Base-by-base conservation (phyloP, 257 asterid species). In the Ballota nigra region DNA sequence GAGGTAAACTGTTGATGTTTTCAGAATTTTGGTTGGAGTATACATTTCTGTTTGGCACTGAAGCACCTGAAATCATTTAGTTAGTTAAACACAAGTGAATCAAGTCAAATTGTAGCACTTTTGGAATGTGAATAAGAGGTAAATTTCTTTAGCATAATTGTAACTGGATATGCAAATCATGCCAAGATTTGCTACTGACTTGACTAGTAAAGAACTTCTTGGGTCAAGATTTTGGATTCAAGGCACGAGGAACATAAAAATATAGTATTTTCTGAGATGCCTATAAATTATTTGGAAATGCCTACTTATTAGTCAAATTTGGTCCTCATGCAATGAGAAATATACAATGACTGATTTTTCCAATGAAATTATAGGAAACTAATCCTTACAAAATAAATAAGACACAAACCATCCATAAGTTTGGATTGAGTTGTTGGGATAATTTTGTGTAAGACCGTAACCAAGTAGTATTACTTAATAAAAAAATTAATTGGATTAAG, bases 11-110 rank as follows among this genome's bases (percentile, higher is more conserved):
- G 33, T 57, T 57, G 74, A 41, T 52, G 26, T 8, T 47, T 1
- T 52, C 70, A 0, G 61, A 45, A 59, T 31, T 68, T 49, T 62
- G 69, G 34, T 36, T 10, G 49, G 57, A 77, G 24, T 77, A 62
- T 10, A 64, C 22, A 68, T 66, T 58, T 67, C 82, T 77, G 2
- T 68, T 67, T 20, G 84, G 82, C 63, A 57, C 57, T 23, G 70
- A 45, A 40, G 79, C 61, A 67, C 76, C 96, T 84, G 82, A 64
- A 47, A 11, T 34, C 16, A 19, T 11, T 41, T 12, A 12, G 61
- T 58, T 40, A 4, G 53, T 24, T 11, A 34, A 23, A 38, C 33
- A 15, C 4, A 36, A 9, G 58, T 58, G 63, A 59, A 45, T 33
- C n/a, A 43, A 20, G 43, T 18, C 34, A 74, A 74, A 66, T 36